Evolutionary conservation across 2,329 filamentous ascomycete genomes (phyloP), one percentile per base, ranked within the genome.

Genomic region (Xylariaceae sp.): DNA sequence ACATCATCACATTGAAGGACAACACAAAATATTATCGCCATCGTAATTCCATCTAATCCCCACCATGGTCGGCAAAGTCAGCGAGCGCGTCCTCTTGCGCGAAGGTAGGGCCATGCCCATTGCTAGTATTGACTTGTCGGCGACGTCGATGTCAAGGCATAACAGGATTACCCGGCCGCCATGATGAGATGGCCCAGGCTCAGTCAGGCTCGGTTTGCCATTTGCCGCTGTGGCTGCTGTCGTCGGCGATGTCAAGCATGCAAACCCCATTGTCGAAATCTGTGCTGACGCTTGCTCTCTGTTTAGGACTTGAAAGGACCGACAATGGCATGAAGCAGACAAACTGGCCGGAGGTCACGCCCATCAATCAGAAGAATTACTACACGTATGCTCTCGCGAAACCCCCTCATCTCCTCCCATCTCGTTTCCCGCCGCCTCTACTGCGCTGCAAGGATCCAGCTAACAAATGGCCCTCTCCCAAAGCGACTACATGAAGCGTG

Each of bases 301-400:
- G n/a, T 50, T 7, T 73, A 97, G 93, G 94, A 66, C 86, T 99
- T 65, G 91, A 96, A 78, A 85, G 93, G 72, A 97, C 94, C 61
- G 94, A 99, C 80, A 99, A 99, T 84, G 92, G 93, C 77, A 93
- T 99, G 88, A 94, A 92, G 72, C 85, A 94, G 72, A 90, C 92
- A 52, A 95, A 83, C 73, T 99, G 94, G 93, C 93, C 94, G 8
- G 88, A 94, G 71, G 87, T 96, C 59, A 82, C 85, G 49, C 90
- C 94, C 69, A 99, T 99, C 76, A 99, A 99, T 73, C 94, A 99
- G 75, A 99, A 99, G 79, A 99, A 99, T 75, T 99, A 99, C 76
- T 97, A 97, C 74, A 96, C 92, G 90, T 94, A 81, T 62, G 86
- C 53, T 44, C 35, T 4, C 37, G 13, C 50, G 47, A 44, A 8